Base-by-base conservation (phyloP, 2,329 filamentous ascomycete genomes). In the Xylariaceae sp. region DNA sequence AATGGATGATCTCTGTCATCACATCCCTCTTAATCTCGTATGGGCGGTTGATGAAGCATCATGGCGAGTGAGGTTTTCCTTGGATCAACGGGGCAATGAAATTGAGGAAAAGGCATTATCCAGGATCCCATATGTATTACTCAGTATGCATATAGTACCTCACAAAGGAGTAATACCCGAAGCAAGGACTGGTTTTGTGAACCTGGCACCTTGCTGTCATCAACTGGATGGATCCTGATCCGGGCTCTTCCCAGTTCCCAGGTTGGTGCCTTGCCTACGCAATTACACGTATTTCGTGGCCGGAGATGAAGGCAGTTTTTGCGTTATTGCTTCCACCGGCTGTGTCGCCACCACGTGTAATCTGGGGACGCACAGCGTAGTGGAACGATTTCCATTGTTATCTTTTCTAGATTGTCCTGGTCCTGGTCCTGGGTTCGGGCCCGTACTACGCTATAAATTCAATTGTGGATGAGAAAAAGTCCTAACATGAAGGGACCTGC, bases 241-340 rank as follows among this genome's bases (percentile, higher is more conserved):
- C 26, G 19, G 5, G 31, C 33, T 19, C 31, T 47, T 11, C n/a
- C n/a, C n/a, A n/a, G n/a, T n/a, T 37, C 6, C 46, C 34, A 39
- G 46, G 45, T 28, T 36, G 14, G 14, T 17, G 14, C 31, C 19
- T 45, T 39, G 31, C 53, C 40, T 46, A 34, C 17, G 33, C 44
- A 49, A 49, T 48, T 33, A 40, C 33, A 29, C 17, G 6, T 12
- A 2, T 19, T 40, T 19, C 16, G 19, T 17, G 3, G 28, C 19
- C 43, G 43, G 57, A 60, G 45, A 57, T 60, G 47, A 53, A 4
- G 26, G 39, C 45, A 57, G 51, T 37, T 54, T 53, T 33, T n/a
- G 46, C 47, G 36, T 45, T 43, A 45, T 57, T 57, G 33, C 36
- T 36, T 44, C 19, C 14, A 9, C 26, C 41, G 19, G 45, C 52